Percentiles rank a stretch among this genome's conserved stretches.
Conservation (phyloP, 1,139 yeast genomes). For the Geotrichum reessii region DNA sequence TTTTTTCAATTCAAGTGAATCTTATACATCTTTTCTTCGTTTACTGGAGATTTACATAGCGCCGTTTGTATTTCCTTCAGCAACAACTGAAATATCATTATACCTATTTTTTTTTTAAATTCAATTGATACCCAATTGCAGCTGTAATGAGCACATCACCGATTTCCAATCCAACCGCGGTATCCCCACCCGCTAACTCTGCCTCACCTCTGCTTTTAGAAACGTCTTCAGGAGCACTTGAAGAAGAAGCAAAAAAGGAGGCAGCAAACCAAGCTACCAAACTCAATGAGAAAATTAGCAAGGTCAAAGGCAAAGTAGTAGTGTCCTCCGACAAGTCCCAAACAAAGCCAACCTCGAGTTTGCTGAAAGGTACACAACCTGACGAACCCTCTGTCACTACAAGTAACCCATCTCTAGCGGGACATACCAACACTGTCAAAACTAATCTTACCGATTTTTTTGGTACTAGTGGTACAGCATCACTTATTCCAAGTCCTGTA, state of each 20-base stretch:
- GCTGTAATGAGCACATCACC: background rate
- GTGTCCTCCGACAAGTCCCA: constrained; percentile 7
- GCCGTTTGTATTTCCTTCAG: too few species aligned
- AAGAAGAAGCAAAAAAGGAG: constrained; percentile 18
- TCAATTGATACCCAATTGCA: background rate
- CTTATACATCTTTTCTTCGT: too few species aligned
- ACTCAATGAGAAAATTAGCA: constrained; percentile 18
- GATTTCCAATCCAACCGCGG: background rate
- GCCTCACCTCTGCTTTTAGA: background rate
- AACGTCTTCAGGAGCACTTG: background rate
- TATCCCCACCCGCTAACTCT: background rate
- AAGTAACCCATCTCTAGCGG: background rate
- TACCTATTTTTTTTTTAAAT: too few species aligned
- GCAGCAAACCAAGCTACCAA: constrained; percentile 15
- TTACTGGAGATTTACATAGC: too few species aligned
- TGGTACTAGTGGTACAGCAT: background rate
- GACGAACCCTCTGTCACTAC: background rate
- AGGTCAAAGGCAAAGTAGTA: constrained; percentile 19
- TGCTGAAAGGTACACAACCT: constrained; percentile 3
- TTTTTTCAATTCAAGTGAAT: too few species aligned
- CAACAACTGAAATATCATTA: too few species aligned
- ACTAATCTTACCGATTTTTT: background rate
- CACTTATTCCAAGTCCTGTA: background rate
- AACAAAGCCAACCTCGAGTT: constrained; percentile 10
- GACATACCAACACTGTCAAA: background rate